These are phyloP conservation scores for Adansonia gregorii DNA, from an alignment of 441 rosid genomes.

Conservation along the genomic window DNA sequence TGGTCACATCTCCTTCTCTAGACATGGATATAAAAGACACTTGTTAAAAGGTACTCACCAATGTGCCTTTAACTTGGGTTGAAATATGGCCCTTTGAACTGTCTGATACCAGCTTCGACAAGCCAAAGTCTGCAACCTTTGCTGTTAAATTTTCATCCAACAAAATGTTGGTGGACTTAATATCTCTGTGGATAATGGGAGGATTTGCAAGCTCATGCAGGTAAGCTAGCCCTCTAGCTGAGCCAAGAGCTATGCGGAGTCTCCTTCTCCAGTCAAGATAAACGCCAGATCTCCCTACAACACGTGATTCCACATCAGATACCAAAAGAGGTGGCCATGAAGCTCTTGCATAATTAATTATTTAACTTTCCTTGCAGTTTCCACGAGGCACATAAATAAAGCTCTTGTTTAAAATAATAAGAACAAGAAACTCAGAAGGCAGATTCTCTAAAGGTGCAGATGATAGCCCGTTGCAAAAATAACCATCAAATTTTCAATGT, in stretches of 20 bases:
- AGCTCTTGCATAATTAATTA: not conserved
- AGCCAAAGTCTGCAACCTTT: constrained; percentile 96
- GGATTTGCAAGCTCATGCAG: constrained; percentile 98
- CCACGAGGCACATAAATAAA: not conserved
- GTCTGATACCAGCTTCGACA: constrained; percentile 90
- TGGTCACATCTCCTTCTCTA: not conserved
- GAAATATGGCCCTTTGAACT: constrained; percentile 89
- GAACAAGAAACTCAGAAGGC: not conserved
- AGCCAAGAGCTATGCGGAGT: constrained; percentile 83
- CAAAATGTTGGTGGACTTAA: constrained; percentile 86
- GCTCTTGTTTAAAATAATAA: not conserved
- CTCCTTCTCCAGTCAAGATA: constrained; percentile 88
- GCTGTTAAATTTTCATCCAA: constrained; percentile 89
- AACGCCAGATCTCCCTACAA: constrained; percentile 66
- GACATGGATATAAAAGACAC: not conserved
- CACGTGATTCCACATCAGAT: constrained; percentile 1
- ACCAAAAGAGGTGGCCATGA: not conserved
- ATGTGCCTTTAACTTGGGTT: constrained; percentile 98
- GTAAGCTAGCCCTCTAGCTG: constrained; percentile 91
- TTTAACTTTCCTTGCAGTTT: not conserved
- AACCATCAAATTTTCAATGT: not conserved
- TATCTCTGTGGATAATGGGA: constrained; percentile 94
- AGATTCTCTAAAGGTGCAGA: not conserved
- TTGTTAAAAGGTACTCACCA: constrained; percentile 50
- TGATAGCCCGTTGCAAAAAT: not conserved